Evolutionary conservation across 768 basidiomycete genomes (phyloP), one percentile per base, ranked within the genome.

Genomic region (Calocybe cyanea): DNA sequence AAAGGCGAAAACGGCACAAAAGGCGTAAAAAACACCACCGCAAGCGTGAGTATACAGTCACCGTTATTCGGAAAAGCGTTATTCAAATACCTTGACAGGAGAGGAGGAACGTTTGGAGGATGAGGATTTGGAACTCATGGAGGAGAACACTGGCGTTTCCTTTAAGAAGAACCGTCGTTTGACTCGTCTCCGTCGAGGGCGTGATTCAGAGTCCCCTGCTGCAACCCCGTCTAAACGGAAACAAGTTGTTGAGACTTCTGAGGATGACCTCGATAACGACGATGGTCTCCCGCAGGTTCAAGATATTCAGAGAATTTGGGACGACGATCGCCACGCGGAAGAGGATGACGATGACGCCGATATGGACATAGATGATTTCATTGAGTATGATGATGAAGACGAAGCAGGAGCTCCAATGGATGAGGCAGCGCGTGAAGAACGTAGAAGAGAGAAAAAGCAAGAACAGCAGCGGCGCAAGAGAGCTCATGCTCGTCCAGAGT

Each of bases 91-190:
- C 32, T 40, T 46, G 21, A 30, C 45, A 62, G 54, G 53, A 63
- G 71, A 70, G 57, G 71, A 75, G 44, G 82, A 87, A 53, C 82
- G 69, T 13, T 66, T 98, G 40, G 93, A 96, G 52, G 96, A 97
- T 25, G 96, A 98, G 56, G 96, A 98, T 63, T 65, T 98, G 38
- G 94, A 92, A 21, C 55, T 80, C 74, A 83, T 71, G 75, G 96
- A 73, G 54, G 95, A 95, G 58, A 97, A 96, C 55, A 92, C 90
- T 9, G 93, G 95, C 8, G 75, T 80, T 2, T 76, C 82, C 2
- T 86, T 87, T 65, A 80, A 83, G 60, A 81, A 80, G 57, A 68
- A 65, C 49, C 79, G 84, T 50, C 78, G 83, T 43, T 67, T 94
- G 36, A 92, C 75, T 78, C 60, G 74, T 45, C 68, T 74, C 18